A percentile compares a stretch with the other conserved stretches of the same genome.
Conservation (phyloP, 257 asterid genomes). For the Henckelia pumila region DNA sequence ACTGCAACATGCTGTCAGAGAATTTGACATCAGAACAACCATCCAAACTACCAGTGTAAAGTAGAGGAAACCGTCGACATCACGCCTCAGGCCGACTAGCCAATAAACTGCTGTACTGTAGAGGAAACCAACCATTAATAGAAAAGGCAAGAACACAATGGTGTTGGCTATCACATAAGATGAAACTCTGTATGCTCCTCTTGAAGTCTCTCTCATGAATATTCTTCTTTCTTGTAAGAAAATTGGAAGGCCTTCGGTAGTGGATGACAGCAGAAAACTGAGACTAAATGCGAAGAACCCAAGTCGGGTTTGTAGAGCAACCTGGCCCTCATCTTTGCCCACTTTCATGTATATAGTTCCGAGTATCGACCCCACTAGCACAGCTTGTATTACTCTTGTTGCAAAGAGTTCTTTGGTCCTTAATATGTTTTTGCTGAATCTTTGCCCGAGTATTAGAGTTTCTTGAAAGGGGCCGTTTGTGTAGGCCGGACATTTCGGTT, state of each 20-base stretch:
- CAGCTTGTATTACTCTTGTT: conserved; percentile 55
- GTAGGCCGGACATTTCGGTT: conserved; percentile 25
- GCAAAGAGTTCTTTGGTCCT: conserved; percentile 74
- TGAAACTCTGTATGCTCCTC: conserved; percentile 82
- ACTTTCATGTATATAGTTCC: conserved; percentile 74
- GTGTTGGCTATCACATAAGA: conserved; percentile 78
- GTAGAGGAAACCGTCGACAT: conserved; percentile 60
- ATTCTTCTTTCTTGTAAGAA: conserved; percentile 72
- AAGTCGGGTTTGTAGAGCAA: conserved; percentile 52
- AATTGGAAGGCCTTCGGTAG: conserved; percentile 79
- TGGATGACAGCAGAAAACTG: conserved; percentile 71
- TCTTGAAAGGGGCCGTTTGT: conserved; percentile 48
- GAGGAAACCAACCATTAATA: conserved; percentile 52
- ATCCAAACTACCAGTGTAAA: conserved; percentile 65
- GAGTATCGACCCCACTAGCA: conserved; percentile 56
- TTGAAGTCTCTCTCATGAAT: conserved; percentile 60
- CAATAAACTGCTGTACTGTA: conserved; percentile 68
- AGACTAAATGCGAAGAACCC: conserved; percentile 84
- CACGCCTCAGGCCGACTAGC: conserved; percentile 69
- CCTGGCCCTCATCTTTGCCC: conserved; percentile 35
- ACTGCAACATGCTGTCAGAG: conserved; percentile 82
- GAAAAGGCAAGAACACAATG: conserved; percentile 66
- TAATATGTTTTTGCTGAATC: conserved; percentile 68
- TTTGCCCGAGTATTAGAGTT: conserved; percentile 47
- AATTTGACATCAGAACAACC: conserved; percentile 72